phyloP scores from a whole-genome alignment of 345 rosid species.

The Salix koriyanagi region DNA sequence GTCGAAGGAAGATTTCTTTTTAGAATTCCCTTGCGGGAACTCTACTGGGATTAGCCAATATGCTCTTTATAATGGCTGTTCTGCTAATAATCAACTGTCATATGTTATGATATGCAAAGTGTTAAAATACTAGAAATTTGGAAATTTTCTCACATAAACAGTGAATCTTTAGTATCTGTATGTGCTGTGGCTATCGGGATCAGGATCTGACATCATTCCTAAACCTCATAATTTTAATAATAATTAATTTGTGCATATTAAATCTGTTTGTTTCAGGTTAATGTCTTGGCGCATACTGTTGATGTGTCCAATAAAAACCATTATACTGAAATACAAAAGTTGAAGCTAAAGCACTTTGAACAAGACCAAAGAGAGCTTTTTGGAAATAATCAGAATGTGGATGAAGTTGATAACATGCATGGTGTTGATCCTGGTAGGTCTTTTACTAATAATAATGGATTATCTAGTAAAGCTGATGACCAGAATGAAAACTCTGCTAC shows the following conservation, averaged over 20 bases:
- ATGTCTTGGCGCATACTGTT: slow-evolving; percentile 56
- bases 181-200: not conserved
- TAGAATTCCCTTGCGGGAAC: not conserved
- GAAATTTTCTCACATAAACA: too few species aligned
- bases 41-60: not conserved
- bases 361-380: slow-evolving; percentile 60
- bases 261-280: slow-evolving; percentile 43
- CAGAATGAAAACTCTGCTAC: not conserved
- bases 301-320: slow-evolving; percentile 26
- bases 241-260: not conserved
- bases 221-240: not conserved
- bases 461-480: not conserved
- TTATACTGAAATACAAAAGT: slow-evolving; percentile 16
- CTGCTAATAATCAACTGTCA: not conserved
- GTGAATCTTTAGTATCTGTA: not conserved
- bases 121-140: too few species aligned
- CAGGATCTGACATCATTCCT: not conserved
- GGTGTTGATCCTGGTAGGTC: not conserved
- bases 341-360: slow-evolving; percentile 41
- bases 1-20: not conserved
- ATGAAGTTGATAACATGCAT: slow-evolving; percentile 8
- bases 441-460: not conserved
- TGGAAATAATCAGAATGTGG: slow-evolving; percentile 15
- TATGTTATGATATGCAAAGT: too few species aligned
- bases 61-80: not conserved